Percentiles rank a stretch among this genome's conserved stretches.
Conservation (phyloP, 1,284 basidiomycete genomes). For the Tausonia pullulans region DNA sequence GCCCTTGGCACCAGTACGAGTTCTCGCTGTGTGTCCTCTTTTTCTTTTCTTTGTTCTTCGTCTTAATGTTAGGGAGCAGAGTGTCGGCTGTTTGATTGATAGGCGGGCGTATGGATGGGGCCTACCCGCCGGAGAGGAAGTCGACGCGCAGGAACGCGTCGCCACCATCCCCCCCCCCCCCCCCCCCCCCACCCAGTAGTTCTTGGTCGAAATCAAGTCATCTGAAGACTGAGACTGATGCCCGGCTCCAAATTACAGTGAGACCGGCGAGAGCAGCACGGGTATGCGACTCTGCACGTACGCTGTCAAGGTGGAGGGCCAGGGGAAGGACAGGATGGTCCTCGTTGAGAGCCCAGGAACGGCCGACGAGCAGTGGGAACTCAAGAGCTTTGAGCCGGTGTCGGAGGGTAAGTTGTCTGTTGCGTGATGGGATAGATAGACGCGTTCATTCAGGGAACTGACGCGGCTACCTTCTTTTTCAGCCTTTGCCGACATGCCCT, state of each 20-base stretch:
- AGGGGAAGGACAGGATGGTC: slow-evolving; percentile 22
- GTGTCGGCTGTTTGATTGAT: background rate
- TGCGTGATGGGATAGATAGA: background rate
- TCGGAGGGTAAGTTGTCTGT: slow-evolving; percentile 52
- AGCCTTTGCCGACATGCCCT: slow-evolving; percentile 12
- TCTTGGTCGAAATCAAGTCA: no score
- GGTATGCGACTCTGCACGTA: slow-evolving; percentile 71
- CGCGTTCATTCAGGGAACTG: background rate
- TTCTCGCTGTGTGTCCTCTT: slow-evolving; percentile 20
- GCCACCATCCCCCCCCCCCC: no score
- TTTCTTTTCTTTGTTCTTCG: background rate
- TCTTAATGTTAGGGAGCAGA: background rate
- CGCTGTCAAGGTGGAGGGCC: slow-evolving; percentile 44
- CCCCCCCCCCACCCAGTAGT: no score
- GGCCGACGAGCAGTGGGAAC: slow-evolving; percentile 37
- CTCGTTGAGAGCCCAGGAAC: slow-evolving; percentile 6
- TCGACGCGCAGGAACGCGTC: no score
- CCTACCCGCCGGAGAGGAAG: no score
- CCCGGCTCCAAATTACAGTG: slow-evolving; percentile 41
- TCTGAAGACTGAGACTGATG: background rate
- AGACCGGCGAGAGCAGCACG: slow-evolving; percentile 59
- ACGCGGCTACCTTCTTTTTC: background rate
- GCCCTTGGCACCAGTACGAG: slow-evolving; percentile 69
- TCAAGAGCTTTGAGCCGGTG: slow-evolving; percentile 65
- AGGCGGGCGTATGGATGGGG: no score